Base-by-base conservation (phyloP, 2,329 filamentous ascomycete species). In the Balansia obtecta region DNA sequence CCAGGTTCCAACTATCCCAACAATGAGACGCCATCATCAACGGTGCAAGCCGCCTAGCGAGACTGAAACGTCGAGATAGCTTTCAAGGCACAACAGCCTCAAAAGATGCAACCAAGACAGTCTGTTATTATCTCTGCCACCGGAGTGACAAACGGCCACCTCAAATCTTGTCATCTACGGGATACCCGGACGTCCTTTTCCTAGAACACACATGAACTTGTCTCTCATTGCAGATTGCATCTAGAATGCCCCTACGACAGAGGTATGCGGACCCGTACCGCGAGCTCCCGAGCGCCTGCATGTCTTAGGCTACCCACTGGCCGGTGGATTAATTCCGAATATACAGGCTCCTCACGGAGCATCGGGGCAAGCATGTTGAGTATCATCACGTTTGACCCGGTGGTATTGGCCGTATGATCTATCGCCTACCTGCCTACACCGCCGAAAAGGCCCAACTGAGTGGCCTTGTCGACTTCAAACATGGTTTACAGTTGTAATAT, bases 141-240 rank as follows among this genome's bases (percentile, higher is more conserved):
- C 79, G 0, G 84, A 88, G 58, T 70, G 87, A n/a, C 83, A 86
- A 56, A 62, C 83, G 1, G 71, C 79, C 46, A 81, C 87, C 50
- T 69, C 77, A 33, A 61, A 71, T 11, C 69, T 77, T 49, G 77
- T 87, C 52, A 75, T 75, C 33, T n/a, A n/a, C n/a, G n/a, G n/a
- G n/a, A n/a, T 87, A 87, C 54, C 84, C 84, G 0, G 83, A 88
- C 54, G 83, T 84, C 0, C 72, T 87, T 1, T n/a, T n/a, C n/a
- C n/a, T n/a, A n/a, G n/a, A n/a, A n/a, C n/a, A n/a, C n/a, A n/a
- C n/a, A n/a, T n/a, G n/a, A n/a, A n/a, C n/a, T n/a, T 22, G 71
- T 86, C 52, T 73, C 83, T 56, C 75, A 83, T 12, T 74, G 80
- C 16, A 74, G 69, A 44, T 69, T 81, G 37, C 79, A 83, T 52